Conservation (phyloP, 1,284 basidiomycete genomes). For the Erythrobasidium hasegawianum region DNA sequence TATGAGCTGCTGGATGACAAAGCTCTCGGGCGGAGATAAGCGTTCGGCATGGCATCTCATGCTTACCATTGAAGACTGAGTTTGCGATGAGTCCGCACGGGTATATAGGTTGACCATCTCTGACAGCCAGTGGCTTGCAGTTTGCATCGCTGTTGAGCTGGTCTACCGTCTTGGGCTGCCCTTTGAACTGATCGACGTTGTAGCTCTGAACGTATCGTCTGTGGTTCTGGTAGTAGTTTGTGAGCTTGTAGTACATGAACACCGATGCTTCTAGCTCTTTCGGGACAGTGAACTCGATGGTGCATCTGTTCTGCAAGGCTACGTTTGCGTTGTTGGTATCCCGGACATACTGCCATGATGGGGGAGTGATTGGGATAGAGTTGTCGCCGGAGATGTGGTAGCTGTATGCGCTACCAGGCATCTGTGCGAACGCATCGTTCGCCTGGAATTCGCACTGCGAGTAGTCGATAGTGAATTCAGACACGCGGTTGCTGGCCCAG, state of each 20-base stretch:
- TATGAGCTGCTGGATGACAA: not conserved
- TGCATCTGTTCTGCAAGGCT: slow-evolving; percentile 59
- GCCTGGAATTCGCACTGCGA: slow-evolving; percentile 75
- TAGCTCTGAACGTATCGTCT: slow-evolving; percentile 93
- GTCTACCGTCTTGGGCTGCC: slow-evolving; percentile 59
- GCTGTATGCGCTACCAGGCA: slow-evolving; percentile 64
- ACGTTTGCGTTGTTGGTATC: slow-evolving; percentile 26
- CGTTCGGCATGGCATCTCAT: not conserved
- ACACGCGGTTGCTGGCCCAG: slow-evolving; percentile 81
- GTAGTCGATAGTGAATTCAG: slow-evolving; percentile 93
- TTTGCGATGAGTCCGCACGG: slow-evolving; percentile 98
- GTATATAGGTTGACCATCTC: slow-evolving; percentile 61
- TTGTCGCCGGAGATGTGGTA: slow-evolving; percentile 56
- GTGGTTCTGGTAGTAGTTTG: slow-evolving; percentile 85
- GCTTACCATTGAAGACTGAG: slow-evolving; percentile 89
- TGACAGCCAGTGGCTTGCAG: slow-evolving; percentile 78
- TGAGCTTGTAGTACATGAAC: slow-evolving; percentile 88
- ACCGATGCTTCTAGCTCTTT: slow-evolving; percentile 70
- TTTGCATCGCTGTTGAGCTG: slow-evolving; percentile 63
- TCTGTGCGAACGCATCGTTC: slow-evolving; percentile 56
- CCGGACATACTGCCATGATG: slow-evolving; percentile 42
- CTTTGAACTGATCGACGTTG: slow-evolving; percentile 78
- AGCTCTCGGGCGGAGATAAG: not conserved
- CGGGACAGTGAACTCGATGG: slow-evolving; percentile 76
- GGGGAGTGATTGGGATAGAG: slow-evolving; percentile 22